These are phyloP conservation scores for Ophiostoma ulmi DNA, from an alignment of 2,329 filamentous ascomycete genomes.

Conservation along the genomic window DNA sequence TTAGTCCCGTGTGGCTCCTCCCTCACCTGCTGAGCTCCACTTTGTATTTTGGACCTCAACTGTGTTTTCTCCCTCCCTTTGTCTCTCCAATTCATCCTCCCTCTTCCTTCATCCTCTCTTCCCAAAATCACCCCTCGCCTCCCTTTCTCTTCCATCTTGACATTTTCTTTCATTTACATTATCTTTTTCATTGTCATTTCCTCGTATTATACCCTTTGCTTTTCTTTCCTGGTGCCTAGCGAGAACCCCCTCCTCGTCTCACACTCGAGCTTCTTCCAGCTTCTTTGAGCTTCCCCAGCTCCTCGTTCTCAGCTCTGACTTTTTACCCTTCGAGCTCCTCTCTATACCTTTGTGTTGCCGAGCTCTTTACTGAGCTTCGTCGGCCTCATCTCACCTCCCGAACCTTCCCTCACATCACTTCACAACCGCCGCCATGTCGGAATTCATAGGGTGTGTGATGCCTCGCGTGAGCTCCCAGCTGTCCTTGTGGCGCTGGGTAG, in stretches of 20 bases:
- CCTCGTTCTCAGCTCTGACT: neutral
- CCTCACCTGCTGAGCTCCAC: neutral
- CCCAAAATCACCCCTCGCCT: neutral
- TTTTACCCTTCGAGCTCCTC: neutral
- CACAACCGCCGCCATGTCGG: slow-evolving; percentile 25
- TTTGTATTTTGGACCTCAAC: slow-evolving; percentile 14
- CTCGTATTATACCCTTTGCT: slow-evolving; percentile 15
- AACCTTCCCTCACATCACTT: neutral
- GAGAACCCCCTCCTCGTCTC: neutral
- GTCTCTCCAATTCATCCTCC: neutral
- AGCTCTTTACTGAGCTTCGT: neutral
- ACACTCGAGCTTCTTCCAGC: neutral
- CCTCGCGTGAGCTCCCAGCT: slow-evolving; percentile 11
- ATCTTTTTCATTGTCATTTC: neutral
- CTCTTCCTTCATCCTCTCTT: neutral
- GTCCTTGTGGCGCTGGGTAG: neutral
- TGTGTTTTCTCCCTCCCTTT: slow-evolving; percentile 4
- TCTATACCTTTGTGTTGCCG: neutral
- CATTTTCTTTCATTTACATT: neutral
- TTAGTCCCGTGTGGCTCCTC: slow-evolving; percentile 12
- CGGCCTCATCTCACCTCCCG: neutral
- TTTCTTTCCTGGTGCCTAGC: slow-evolving; percentile 1
- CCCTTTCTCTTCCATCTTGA: neutral
- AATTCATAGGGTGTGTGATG: slow-evolving; percentile 26
- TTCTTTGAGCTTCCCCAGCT: neutral